Base-by-base conservation (phyloP, 2,329 filamentous ascomycete genomes). In the Cercospora canescens region DNA sequence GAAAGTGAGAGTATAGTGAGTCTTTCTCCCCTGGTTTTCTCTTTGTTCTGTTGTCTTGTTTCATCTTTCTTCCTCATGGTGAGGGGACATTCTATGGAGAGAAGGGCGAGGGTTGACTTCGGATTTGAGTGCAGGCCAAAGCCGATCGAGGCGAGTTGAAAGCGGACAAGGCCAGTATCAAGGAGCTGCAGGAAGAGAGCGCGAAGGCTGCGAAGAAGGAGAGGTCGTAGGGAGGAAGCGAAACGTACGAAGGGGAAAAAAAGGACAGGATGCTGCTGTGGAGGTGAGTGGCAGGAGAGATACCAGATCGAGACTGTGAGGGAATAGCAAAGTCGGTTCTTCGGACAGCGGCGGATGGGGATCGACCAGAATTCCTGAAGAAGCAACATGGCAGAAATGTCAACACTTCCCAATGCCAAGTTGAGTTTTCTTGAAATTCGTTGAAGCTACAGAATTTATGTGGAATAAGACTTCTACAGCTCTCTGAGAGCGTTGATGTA, bases 1-100 rank as follows among this genome's bases (percentile, higher is more conserved):
- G 88, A 92, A 79, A 91, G 89, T 79, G 92, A 96, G 82, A 91
- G 91, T 77, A 87, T 87, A 72, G 84, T 95, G 80, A 70, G 85
- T 79, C 14, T 32, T 18, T 30, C 5, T 3, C 9, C 9, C 6
- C 1, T n/a, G 35, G 4, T 37, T 37, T 37, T 32, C 30, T 32
- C 30, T 32, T 32, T 5, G 6, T 6, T 32, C 30, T 32, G 30
- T 32, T 32, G 5, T 32, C 5, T 32, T 32, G 30, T 32, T 5
- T 9, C 30, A 6, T 32, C 9, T 9, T 32, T 32, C 9, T 5
- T 32, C 5, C 30, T 32, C 6, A 5, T 35, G 2, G 14, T 48
- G 14, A 24, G 3, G 41, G 5, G 41, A n/a, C n/a, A n/a, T n/a
- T n/a, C n/a, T n/a, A n/a, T n/a, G n/a, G n/a, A n/a, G n/a, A n/a